Base-by-base conservation (phyloP, 768 basidiomycete genomes). In the Infundibulicybe gibba region DNA sequence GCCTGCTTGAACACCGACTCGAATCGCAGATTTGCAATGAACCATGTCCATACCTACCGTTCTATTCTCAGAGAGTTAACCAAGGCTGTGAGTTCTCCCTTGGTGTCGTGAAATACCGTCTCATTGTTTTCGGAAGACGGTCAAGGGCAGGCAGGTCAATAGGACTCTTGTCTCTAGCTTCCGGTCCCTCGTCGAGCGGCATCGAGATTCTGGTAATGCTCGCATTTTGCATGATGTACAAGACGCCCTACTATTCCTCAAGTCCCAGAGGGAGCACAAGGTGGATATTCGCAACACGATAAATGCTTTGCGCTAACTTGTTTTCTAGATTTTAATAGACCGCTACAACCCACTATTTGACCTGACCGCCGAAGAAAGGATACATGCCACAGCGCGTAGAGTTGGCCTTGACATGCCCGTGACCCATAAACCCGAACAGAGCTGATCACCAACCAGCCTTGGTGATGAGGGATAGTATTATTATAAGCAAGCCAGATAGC, bases 381-480 rank as follows among this genome's bases (percentile, higher is more conserved):
- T 95, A 50, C 74, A 83, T 56, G 90, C 90, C 1, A 94, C 94
- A 0, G 93, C 92, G 3, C 76, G 83, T 38, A 71, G 93, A 52
- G 94, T 97, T 32, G 94, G 94, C 3, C 66, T 97, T 44, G 76
- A 95, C 57, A 85, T 94, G 76, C 92, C 93, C 9, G 57, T 77
- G 40, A 64, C 68, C 25, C 68, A 60, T 48, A 65, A 66, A 43
- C 52, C 60, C 40, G 55, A 63, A 35, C 44, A 21, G 45, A 32
- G 38, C 16, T 43, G 15, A 41, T 17, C 16, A 37, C 33, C 25
- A 25, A 37, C 33, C 25, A 25, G 3, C 25, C 3, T 25, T 25
- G 25, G 25, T 8, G 25, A 25, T 3, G 25, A 25, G 4, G 25
- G 31, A n/a, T 43, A 43, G 13, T 43, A 43, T 32, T 43, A 32